Base-by-base conservation (phyloP, 2,329 filamentous ascomycete genomes). In the Exophiala aquamarina region DNA sequence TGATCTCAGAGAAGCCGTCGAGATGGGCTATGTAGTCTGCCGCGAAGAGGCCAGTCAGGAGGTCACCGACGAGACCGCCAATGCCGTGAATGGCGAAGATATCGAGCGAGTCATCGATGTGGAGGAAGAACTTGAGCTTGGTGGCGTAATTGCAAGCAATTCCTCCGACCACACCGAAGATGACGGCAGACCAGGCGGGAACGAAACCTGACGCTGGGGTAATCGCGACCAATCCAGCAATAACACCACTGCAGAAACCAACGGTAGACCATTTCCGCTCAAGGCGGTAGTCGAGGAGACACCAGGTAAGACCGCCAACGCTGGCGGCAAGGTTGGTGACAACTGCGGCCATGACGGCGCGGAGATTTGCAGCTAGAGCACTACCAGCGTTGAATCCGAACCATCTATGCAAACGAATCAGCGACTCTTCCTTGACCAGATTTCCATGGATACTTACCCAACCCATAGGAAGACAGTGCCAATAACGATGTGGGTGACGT, bases 401-500 rank as follows among this genome's bases (percentile, higher is more conserved):
- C 90, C 89, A 95, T 23, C 57, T 56, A 21, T n/a, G 36, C 15
- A 31, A 4, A 42, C 13, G 46, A 46, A 4, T 19, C 89, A 38
- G 87, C 88, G 61, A n/a, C n/a, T n/a, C n/a, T n/a, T n/a, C n/a
- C n/a, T n/a, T n/a, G n/a, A n/a, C n/a, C n/a, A n/a, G n/a, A n/a
- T n/a, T n/a, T n/a, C n/a, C n/a, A n/a, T n/a, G n/a, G n/a, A n/a
- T n/a, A 54, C 50, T 3, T 53, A 56, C 44, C 90, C 90, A 13
- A 95, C 87, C 89, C 90, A 95, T 13, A 95, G 82, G 71, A 95
- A 95, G 37, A 95, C 89, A 3, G 90, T 95, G 21, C 90, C 90
- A 46, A 94, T 86, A 42, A 95, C 89, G 58, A 95, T 90, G 66
- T 94, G 88, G 3, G 89, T 93, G 37, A 94, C 89, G 61, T 95